Evolutionary conservation across 1,139 yeast genomes (phyloP).

Genomic region (Yamadazyma jaroonii): DNA sequence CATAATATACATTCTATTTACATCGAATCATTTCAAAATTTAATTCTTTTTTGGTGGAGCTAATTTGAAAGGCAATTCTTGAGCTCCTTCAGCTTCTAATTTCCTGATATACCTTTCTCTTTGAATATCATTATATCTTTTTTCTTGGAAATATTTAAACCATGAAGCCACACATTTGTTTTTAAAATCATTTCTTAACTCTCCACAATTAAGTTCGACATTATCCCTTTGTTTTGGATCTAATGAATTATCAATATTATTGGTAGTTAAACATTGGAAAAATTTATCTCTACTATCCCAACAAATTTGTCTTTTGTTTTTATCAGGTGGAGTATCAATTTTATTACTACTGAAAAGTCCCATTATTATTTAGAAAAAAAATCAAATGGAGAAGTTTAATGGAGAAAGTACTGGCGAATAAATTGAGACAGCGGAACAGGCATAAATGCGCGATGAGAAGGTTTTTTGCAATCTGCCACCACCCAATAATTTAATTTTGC

Average conservation of each 20-base stretch:
- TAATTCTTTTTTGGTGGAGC: conserved; percentile 18
- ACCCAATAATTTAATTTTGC: no score
- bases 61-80: conserved; percentile 46
- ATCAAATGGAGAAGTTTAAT: no score
- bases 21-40: neutral
- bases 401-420: no score
- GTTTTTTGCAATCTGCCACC: no score
- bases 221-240: conserved; percentile 33
- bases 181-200: conserved; percentile 32
- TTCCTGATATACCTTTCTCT: conserved; percentile 42
- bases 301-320: conserved; percentile 37
- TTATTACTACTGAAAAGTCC: conserved; percentile 31
- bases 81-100: conserved; percentile 47
- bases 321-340: conserved; percentile 39
- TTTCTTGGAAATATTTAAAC: conserved; percentile 47
- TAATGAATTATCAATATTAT: conserved; percentile 45
- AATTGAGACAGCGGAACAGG: neutral
- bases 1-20: conserved; percentile 10
- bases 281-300: conserved; percentile 46
- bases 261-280: conserved; percentile 37
- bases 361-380: conserved; percentile 18
- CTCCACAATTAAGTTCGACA: conserved; percentile 38
- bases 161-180: conserved; percentile 44
- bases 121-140: conserved; percentile 41
- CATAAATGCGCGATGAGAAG: no score